Base-by-base conservation (phyloP, 2,329 filamentous ascomycete genomes). In the Ophiostoma novo-ulmi region DNA sequence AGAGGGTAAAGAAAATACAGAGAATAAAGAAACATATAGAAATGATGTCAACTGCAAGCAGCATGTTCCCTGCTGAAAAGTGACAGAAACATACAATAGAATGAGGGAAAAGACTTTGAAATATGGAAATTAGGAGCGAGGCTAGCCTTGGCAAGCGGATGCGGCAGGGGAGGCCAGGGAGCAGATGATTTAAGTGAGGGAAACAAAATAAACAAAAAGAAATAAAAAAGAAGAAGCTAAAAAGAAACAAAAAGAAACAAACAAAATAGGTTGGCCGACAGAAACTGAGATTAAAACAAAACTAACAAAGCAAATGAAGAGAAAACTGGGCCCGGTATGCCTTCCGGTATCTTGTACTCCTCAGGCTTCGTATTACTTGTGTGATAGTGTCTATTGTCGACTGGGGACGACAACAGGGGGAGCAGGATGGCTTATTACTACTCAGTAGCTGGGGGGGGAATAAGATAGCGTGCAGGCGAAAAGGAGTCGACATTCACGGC, bases 131-230 rank as follows among this genome's bases (percentile, higher is more conserved):
- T 66, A 66, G 39, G 10, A 7, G 64, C 36, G 14, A 65, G 63
- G 63, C 63, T 65, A 41, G 63, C 63, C 63, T 65, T 65, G 63
- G 63, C 63, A 65, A 39, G 35, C 63, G 44, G 41, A 44, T 48
- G 17, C 14, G 31, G 36, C 65, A 41, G 38, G 64, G 64, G 36
- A 67, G 39, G 35, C 31, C 39, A 20, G 8, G 44, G 44, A 48
- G 44, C 17, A 48, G 17, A 6, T n/a, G 38, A 13, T 48, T 48
- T 17, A 20, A 20, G 17, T n/a, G 36, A 35, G 13, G n/a, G 22
- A 6, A 38, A 66, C 2, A 26, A 2, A 38, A n/a, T 4, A 3
- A 38, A 35, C 17, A 11, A 22, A 65, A 39, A n/a, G 0, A 44
- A 41, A 22, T 5, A 10, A 44, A n/a, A 38, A 65, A 39, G 1